Conservation (phyloP, 2,329 filamentous ascomycete genomes). For the Sclerotinia nivalis region DNA sequence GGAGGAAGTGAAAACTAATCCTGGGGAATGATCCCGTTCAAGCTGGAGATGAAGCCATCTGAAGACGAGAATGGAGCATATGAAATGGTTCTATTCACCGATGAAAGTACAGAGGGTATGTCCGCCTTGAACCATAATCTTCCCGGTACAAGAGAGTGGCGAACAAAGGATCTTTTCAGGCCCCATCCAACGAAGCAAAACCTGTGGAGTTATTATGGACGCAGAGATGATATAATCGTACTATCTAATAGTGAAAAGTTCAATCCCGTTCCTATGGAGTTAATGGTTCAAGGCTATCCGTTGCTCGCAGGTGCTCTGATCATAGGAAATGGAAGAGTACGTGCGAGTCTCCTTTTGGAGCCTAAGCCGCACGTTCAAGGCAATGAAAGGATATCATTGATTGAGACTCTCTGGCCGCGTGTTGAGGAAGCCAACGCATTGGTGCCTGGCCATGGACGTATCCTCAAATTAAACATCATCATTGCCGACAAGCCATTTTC, state of each 20-base stretch:
- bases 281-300: neutral
- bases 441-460: constrained; percentile 29
- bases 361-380: constrained; percentile 15
- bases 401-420: constrained; percentile 24
- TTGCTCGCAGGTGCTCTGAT: constrained; percentile 8
- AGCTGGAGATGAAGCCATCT: constrained; percentile 18
- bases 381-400: neutral
- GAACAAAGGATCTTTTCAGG: constrained; percentile 43
- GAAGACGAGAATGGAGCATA: constrained; percentile 13
- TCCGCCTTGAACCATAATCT: constrained; percentile 22
- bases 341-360: neutral
- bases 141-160: constrained; percentile 18
- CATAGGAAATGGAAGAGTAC: neutral
- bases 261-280: constrained; percentile 42
- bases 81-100: constrained; percentile 25
- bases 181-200: constrained; percentile 43
- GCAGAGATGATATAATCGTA: constrained; percentile 48
- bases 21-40: no score
- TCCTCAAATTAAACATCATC: constrained; percentile 26
- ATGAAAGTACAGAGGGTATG: constrained; percentile 8
- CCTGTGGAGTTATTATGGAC: constrained; percentile 42
- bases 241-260: constrained; percentile 49
- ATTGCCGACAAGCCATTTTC: constrained; percentile 26
- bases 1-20: no score
- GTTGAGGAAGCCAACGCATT: constrained; percentile 28